Evolutionary conservation across 345 rosid species (phyloP), one percentile per base, ranked within the genome.

Genomic region (Camelina sativa): DNA sequence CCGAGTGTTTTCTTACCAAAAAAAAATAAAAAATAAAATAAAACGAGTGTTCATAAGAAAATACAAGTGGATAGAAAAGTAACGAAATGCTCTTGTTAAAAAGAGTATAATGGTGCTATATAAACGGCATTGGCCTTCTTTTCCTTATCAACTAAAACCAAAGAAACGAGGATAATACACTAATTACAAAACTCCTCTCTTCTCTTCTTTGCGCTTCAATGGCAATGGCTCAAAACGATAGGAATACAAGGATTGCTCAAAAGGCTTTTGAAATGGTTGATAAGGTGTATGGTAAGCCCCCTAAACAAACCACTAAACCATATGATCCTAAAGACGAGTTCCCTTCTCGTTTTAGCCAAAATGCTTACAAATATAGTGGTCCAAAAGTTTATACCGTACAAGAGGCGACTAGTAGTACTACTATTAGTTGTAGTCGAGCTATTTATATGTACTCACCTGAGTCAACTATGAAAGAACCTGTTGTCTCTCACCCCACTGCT

Each of bases 201-300:
- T 57, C 71, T 48, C 55, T 63, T 62, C 53, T 30, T 50, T 30
- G 46, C 47, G 44, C 32, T 57, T 50, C 80, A 65, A 13, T 58
- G 80, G 56, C 52, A 50, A 77, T 60, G 80, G 22, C 80, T 32
- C 74, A 76, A 59, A 67, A 37, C 1, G 73, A 75, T 51, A 19
- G 46, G 22, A 43, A 60, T 12, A 38, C 54, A 52, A 68, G 40
- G 28, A 13, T 60, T 2, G 55, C 73, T 34, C 68, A 75, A 54
- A 63, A 69, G 55, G 71, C 60, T 17, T 76, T 69, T 44, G 80
- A 62, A 61, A 62, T 76, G 71, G 71, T 69, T 28, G 74, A 68
- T 41, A 41, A 61, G 52, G 46, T 67, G 8, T 41, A 30, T 28
- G 79, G 74, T 68, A 68, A 61, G 56, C 13, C 73, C 37, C 61